phyloP scores from a whole-genome alignment of 2,329 filamentous ascomycete genomes.

The Trichoderma koningii region DNA sequence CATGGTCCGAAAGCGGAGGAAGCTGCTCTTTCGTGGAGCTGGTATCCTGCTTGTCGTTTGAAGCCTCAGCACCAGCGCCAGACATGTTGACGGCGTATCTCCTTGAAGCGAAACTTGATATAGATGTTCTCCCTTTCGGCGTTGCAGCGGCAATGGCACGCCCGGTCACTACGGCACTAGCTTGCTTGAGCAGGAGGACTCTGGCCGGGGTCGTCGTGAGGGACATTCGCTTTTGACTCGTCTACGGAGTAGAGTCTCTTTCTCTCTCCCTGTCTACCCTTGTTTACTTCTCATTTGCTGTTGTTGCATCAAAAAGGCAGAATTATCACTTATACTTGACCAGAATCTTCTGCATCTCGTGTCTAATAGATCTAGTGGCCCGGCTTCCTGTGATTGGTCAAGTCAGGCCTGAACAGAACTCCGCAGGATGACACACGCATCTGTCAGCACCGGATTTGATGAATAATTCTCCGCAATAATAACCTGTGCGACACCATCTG shows the following conservation, averaged over 20 bases:
- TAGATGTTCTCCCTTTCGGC: not conserved
- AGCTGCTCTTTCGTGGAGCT: slow-evolving; percentile 38
- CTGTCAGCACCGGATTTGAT: slow-evolving; percentile 13
- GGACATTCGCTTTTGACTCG: not conserved
- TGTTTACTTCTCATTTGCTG: not conserved
- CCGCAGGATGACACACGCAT: slow-evolving; percentile 17
- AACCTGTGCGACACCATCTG: not conserved
- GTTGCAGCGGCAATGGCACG: not conserved
- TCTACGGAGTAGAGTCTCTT: not conserved
- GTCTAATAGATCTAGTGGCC: not conserved
- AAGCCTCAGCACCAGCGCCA: not conserved
- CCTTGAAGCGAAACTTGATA: not conserved
- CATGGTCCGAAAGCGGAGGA: slow-evolving; percentile 64
- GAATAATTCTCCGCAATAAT: not conserved
- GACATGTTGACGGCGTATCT: slow-evolving; percentile 1
- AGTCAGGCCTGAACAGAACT: not conserved
- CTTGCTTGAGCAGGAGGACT: not conserved
- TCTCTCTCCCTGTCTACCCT: not conserved
- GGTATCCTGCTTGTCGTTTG: not conserved
- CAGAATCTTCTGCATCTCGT: not conserved
- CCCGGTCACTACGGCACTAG: not conserved
- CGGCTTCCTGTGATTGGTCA: not conserved
- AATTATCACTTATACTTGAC: too few species aligned
- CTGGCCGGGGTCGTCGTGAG: not conserved
- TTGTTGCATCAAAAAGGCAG: not conserved